Evolutionary conservation across 2,329 filamentous ascomycete species (phyloP).

Genomic region (Bipolaris cookei): DNA sequence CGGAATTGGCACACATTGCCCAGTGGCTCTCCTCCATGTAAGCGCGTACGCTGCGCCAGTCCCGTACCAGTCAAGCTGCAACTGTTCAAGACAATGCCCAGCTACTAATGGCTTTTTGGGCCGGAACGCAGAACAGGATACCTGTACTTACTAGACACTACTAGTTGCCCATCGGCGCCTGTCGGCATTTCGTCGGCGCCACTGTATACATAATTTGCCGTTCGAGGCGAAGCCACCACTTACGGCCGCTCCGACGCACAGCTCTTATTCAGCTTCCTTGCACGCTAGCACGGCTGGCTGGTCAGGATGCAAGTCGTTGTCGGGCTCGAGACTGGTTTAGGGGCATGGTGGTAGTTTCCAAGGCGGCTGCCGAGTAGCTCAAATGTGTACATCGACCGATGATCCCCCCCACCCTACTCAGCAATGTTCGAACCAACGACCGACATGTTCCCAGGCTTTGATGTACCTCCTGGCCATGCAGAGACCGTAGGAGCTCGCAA

Average conservation of each 20-base stretch:
- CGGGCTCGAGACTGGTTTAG: constrained; percentile 2
- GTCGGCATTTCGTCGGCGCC: constrained; percentile 5
- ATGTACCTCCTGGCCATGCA: constrained; percentile 33
- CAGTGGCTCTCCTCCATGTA: background rate
- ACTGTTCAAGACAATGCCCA: background rate
- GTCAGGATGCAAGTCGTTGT: constrained; percentile 3
- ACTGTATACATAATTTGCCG: background rate
- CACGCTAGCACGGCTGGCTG: constrained; percentile 5
- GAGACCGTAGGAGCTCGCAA: constrained; percentile 37
- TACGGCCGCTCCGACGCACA: constrained; percentile 1
- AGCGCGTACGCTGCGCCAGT: background rate
- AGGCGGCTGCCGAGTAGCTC: background rate
- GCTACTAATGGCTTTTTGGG: background rate
- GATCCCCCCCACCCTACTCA: constrained; percentile 6
- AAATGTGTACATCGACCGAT: constrained; percentile 7
- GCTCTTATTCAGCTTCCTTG: background rate
- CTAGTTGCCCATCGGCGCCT: background rate
- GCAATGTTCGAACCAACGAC: constrained; percentile 5
- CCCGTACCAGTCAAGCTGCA: background rate
- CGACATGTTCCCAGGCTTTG: constrained; percentile 38
- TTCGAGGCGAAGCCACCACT: background rate
- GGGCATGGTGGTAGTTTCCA: constrained; percentile 2
- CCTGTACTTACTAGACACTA: too few relatives aligned
- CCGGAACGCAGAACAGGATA: background rate
- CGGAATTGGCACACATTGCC: background rate